These are phyloP conservation scores for Lachancea fermentati DNA, from an alignment of 805 yeast genomes.

Conservation along the genomic window DNA sequence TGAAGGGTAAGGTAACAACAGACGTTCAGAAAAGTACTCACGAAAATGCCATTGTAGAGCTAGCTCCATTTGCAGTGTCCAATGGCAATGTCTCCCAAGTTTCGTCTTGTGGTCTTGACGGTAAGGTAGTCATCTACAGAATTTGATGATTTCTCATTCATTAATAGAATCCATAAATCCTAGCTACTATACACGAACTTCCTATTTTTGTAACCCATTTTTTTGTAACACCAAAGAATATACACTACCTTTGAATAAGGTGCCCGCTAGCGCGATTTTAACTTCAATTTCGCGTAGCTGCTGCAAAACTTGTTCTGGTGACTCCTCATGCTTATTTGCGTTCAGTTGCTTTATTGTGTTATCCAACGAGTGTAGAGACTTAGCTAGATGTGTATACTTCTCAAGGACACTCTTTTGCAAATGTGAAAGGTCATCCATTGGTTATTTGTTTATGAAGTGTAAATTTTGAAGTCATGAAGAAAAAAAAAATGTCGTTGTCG, in stretches of 20 bases:
- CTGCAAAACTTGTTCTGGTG: conserved; percentile 38
- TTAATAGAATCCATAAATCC: background rate
- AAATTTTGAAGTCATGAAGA: background rate
- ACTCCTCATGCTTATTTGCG: conserved; percentile 13
- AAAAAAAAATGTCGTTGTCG: background rate
- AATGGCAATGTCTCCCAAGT: conserved; percentile 52
- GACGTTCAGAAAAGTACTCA: conserved; percentile 62
- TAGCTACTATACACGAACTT: background rate
- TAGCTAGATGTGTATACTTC: conserved; percentile 26
- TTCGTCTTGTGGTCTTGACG: conserved; percentile 83
- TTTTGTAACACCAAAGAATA: conserved; percentile 56
- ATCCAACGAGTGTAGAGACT: conserved; percentile 25
- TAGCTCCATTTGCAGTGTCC: conserved; percentile 46
- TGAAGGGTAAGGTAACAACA: conserved; percentile 70
- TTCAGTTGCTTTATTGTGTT: conserved; percentile 23
- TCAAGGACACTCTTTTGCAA: conserved; percentile 29
- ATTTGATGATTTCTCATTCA: conserved; percentile 29
- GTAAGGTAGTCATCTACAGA: conserved; percentile 77
- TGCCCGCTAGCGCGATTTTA: conserved; percentile 58
- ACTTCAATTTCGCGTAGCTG: conserved; percentile 56
- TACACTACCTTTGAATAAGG: conserved; percentile 64
- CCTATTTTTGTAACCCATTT: conserved; percentile 22
- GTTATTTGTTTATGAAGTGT: background rate
- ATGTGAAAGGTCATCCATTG: conserved; percentile 23
- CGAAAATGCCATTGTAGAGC: conserved; percentile 78